Evolutionary conservation across 305 asterid species (phyloP).

Genomic region (Fraxinus albicans): DNA sequence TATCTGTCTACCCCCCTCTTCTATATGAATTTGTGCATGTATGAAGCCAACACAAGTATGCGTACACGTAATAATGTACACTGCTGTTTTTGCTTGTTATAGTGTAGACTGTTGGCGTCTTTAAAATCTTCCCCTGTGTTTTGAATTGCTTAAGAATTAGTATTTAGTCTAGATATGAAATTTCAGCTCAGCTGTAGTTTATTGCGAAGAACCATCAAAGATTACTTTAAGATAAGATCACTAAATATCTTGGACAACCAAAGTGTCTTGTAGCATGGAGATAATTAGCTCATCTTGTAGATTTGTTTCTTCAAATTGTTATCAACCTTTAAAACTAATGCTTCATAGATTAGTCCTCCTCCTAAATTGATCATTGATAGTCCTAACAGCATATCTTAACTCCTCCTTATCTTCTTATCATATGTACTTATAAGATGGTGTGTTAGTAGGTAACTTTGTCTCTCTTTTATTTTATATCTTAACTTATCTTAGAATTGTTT

Average conservation of each 20-base stretch:
- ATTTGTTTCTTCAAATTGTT: neutral
- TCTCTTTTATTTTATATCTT: too few species aligned
- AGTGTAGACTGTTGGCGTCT: neutral
- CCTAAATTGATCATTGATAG: neutral
- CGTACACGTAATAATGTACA: neutral
- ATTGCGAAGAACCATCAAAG: neutral
- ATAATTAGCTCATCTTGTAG: neutral
- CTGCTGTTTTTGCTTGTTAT: neutral
- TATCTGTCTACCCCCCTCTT: neutral
- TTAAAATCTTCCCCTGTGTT: neutral
- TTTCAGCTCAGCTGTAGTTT: neutral
- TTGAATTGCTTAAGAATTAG: neutral
- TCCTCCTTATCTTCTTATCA: neutral
- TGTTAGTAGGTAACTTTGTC: neutral
- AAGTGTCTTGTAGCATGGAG: neutral
- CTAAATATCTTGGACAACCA: neutral
- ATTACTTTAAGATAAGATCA: neutral
- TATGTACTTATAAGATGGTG: neutral
- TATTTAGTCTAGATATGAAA: neutral
- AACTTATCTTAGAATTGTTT: neutral
- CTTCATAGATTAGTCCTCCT: neutral
- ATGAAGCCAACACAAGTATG: neutral
- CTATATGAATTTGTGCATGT: neutral
- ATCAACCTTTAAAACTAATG: neutral
- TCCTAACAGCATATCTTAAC: neutral